These are phyloP conservation scores for Rhizomucor pusillus DNA, from an alignment of 371 early-diverging fungal species.

Conservation along the genomic window DNA sequence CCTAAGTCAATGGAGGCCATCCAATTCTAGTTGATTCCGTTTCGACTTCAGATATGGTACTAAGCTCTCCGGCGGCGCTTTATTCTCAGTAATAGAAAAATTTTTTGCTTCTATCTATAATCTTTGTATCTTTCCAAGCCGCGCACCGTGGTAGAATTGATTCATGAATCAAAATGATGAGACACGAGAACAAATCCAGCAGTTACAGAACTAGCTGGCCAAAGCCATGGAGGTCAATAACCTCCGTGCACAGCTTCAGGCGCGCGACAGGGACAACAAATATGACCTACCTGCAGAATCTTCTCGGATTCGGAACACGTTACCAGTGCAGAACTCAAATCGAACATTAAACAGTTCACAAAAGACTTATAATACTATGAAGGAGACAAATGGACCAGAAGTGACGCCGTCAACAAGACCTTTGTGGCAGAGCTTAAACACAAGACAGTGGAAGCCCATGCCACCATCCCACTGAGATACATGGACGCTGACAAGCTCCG, in stretches of 20 bases:
- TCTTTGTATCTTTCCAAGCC: no score
- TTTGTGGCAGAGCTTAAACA: conserved; percentile 2
- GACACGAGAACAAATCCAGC: neutral
- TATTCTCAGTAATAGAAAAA: conserved; percentile 1
- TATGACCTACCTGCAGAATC: neutral
- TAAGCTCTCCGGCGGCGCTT: no score
- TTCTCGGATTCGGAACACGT: neutral
- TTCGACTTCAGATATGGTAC: no score
- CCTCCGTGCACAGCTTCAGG: no score
- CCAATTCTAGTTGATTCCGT: no score
- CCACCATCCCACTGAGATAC: neutral
- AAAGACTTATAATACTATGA: neutral
- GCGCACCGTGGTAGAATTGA: conserved; percentile 4
- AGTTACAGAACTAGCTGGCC: neutral
- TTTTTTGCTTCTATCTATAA: conserved; percentile 1
- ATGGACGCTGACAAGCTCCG: conserved; percentile 7
- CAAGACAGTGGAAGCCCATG: neutral
- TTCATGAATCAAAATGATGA: neutral
- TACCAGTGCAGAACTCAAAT: neutral
- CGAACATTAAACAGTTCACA: neutral
- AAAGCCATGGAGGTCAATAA: neutral
- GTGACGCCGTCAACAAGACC: conserved; percentile 6
- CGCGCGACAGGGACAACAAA: neutral
- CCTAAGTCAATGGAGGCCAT: no score
- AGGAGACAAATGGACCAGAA: conserved; percentile 5